Evolutionary conservation across 495 filamentous ascomycete species (phyloP), one percentile per base, ranked within the genome.

Genomic region (Aspergillus nidulans): DNA sequence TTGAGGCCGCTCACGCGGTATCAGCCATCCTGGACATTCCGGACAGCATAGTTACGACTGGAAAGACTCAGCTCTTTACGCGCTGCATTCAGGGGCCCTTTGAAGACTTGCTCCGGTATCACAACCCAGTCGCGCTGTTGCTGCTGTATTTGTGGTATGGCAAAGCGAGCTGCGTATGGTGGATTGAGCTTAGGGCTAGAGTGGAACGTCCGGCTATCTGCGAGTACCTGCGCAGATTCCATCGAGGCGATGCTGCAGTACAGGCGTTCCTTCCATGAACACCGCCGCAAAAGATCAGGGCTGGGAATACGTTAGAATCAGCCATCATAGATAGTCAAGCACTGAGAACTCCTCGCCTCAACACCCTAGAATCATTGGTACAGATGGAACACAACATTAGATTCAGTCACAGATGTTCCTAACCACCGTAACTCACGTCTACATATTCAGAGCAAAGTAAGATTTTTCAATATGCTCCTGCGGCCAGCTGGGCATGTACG

Each of bases 81-180:
- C 48, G 59, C 6, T 53, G 42, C 55, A 64, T 73, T 20, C 44
- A 61, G 49, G 63, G 60, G 3, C 0, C 41, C 23, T 78, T 74
- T 39, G 56, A 69, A 60, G 39, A 40, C 0, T 57, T 78, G 43
- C 60, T 78, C 8, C 52, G 51, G 52, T 18, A 48, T 20, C 76
- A 57, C 55, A 74, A 79, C 30, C 72, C 76, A 23, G 42, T 61
- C 4, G 72, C 77, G 4, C 64, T 79, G 0, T 56, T 79, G 56
- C 58, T 80, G 59, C 62, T 80, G 0, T 75, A 70, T 62, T 55
- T 76, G 16, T 80, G 77, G 77, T 80, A 75, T 46, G 49, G 59
- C 13, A 75, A 74, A 59, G 63, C 61, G 56, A 49, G 65, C 53
- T 59, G 62, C 63, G 61, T 69, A 49, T 78, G 75, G 77, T 79